Evolutionary conservation across 2,329 filamentous ascomycete species (phyloP).

Genomic region (Phialophora verrucosa): DNA sequence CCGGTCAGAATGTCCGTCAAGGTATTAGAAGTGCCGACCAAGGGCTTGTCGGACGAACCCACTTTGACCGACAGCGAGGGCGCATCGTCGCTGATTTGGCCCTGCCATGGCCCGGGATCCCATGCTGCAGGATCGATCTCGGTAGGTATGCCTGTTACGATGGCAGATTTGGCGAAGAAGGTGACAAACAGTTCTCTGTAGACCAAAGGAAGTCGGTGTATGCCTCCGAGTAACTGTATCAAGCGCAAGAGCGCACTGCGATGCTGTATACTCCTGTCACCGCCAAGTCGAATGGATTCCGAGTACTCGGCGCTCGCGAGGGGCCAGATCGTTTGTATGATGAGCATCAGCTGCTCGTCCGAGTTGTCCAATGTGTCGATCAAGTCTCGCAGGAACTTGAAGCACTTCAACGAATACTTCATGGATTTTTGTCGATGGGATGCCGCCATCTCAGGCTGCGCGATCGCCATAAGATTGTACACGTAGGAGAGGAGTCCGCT

Average conservation of each 20-base stretch:
- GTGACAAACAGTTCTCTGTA: slow-evolving; percentile 15
- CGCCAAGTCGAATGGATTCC: slow-evolving; percentile 8
- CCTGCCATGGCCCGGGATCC: slow-evolving; percentile 15
- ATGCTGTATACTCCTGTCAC: slow-evolving; percentile 11
- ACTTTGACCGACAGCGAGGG: neutral
- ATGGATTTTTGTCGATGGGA: slow-evolving; percentile 11
- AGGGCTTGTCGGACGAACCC: neutral
- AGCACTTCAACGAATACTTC: slow-evolving; percentile 12
- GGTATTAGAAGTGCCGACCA: too few species aligned
- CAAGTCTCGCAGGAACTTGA: slow-evolving; percentile 10
- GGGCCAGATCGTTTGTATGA: slow-evolving; percentile 17
- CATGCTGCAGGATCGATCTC: slow-evolving; percentile 17
- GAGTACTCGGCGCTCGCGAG: slow-evolving; percentile 17
- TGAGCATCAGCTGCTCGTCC: slow-evolving; percentile 10
- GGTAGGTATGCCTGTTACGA: slow-evolving; percentile 1
- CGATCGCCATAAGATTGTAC: slow-evolving; percentile 18
- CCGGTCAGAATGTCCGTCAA: slow-evolving; percentile 6
- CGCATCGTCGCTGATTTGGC: neutral
- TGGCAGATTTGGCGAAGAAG: slow-evolving; percentile 16
- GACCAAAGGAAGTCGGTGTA: slow-evolving; percentile 3
- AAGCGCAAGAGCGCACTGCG: neutral
- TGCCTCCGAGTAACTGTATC: slow-evolving; percentile 2
- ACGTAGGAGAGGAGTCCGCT: slow-evolving; percentile 12
- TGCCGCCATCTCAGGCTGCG: slow-evolving; percentile 8
- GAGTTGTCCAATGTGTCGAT: slow-evolving; percentile 10